These are phyloP conservation scores for Hyphopichia pseudoburtonii DNA, from an alignment of 1,139 yeast species.

Conservation along the genomic window DNA sequence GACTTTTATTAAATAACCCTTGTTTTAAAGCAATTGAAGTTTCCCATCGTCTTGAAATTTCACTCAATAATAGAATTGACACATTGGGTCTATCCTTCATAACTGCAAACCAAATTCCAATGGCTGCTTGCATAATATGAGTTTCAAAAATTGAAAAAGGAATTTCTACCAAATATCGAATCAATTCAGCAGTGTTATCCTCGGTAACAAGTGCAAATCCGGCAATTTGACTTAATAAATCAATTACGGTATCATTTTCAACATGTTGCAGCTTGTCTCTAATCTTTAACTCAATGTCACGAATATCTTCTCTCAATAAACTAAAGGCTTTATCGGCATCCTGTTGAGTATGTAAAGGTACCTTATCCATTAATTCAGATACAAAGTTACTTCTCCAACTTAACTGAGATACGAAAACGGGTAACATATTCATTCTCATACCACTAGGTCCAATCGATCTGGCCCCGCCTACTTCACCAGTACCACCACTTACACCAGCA, in stretches of 20 bases:
- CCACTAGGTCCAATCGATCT: neutral
- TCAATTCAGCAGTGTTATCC: constrained; percentile 48
- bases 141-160: constrained; percentile 72
- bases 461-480: neutral
- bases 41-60: constrained; percentile 70
- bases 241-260: constrained; percentile 33
- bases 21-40: constrained; percentile 53
- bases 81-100: constrained; percentile 64
- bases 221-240: constrained; percentile 48
- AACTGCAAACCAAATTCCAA: constrained; percentile 77
- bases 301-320: constrained; percentile 19
- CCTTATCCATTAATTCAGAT: constrained; percentile 38
- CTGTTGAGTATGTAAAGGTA: constrained; percentile 31
- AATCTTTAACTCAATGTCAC: constrained; percentile 6
- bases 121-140: constrained; percentile 62
- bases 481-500: neutral
- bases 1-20: constrained; percentile 66
- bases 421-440: constrained; percentile 54
- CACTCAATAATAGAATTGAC: constrained; percentile 64
- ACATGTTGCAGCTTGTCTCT: constrained; percentile 11
- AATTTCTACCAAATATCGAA: constrained; percentile 60
- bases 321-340: constrained; percentile 30
- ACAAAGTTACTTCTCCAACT: constrained; percentile 65
- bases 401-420: constrained; percentile 76
- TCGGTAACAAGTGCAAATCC: constrained; percentile 50